Evolutionary conservation across 345 rosid genomes (phyloP).

Genomic region (Raphanus sativus): DNA sequence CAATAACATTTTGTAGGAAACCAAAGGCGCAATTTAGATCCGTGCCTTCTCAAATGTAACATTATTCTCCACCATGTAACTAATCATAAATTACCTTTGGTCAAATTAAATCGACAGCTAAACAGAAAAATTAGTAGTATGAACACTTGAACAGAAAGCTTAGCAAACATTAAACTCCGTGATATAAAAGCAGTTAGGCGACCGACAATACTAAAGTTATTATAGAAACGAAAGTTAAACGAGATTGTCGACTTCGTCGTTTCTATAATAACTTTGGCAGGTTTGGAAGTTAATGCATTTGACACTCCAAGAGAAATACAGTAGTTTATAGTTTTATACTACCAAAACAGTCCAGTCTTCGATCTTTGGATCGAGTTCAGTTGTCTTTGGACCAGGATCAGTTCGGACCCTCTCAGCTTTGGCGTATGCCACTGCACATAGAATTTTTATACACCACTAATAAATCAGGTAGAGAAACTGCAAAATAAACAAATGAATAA

Average conservation of each 20-base stretch:
- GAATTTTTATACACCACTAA: too few species aligned
- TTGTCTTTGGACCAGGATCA: too few species aligned
- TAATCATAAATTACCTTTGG: background rate
- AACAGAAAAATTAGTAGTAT: background rate
- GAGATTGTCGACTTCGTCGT: slow-evolving; percentile 35
- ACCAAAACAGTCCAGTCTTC: slow-evolving; percentile 6
- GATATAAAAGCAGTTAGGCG: background rate
- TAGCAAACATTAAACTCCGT: background rate
- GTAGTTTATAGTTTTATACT: too few species aligned
- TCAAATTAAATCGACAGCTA: background rate
- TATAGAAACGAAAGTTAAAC: slow-evolving; percentile 34
- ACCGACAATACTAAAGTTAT: slow-evolving; percentile 32
- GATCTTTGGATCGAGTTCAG: background rate
- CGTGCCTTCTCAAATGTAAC: background rate
- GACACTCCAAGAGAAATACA: background rate
- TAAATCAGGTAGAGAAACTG: background rate
- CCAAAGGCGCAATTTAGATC: too few species aligned
- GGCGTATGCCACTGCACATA: too few species aligned
- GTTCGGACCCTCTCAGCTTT: too few species aligned
- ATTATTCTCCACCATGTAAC: slow-evolving; percentile 2
- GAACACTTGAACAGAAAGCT: background rate
- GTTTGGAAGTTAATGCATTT: slow-evolving; percentile 23
- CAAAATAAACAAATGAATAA: background rate
- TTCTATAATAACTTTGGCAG: slow-evolving; percentile 40
- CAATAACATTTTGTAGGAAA: too few species aligned